A percentile compares a stretch with the other conserved stretches of the same genome.
phyloP scores from a whole-genome alignment of 1,284 basidiomycete genomes.

The Takashimella koratensis region DNA sequence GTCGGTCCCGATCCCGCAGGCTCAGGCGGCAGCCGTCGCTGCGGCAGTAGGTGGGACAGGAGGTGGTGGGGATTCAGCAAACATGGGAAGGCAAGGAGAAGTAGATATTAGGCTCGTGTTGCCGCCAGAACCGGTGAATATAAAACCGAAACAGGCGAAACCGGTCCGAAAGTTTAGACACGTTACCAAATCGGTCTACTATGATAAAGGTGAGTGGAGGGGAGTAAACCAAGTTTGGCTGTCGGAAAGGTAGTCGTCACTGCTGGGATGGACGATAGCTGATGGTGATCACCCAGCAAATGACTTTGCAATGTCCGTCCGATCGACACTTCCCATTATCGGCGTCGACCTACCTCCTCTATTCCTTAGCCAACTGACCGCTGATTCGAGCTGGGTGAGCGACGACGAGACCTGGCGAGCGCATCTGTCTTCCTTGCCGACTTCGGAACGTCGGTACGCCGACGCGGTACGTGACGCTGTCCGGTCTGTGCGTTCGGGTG shows the following conservation, averaged over 20 bases:
- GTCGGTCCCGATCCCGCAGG: conserved; percentile 25
- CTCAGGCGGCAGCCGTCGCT: too few species aligned
- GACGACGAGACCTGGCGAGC: conserved; percentile 44
- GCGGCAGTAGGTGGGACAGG: background rate
- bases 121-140: conserved; percentile 37
- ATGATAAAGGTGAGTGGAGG: conserved; percentile 36
- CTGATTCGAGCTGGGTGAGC: conserved; percentile 36
- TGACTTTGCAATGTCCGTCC: conserved; percentile 35
- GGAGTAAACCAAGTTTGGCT: background rate
- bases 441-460: conserved; percentile 31
- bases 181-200: conserved; percentile 44
- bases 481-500: conserved; percentile 1
- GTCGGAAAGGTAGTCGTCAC: too few species aligned
- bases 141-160: conserved; percentile 31
- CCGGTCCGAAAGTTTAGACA: conserved; percentile 41
- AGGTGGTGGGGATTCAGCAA: background rate
- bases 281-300: conserved; percentile 23
- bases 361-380: conserved; percentile 32
- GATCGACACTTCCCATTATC: conserved; percentile 37
- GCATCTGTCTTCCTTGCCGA: conserved; percentile 15
- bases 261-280: too few species aligned
- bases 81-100: conserved; percentile 7
- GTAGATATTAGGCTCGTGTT: conserved; percentile 44
- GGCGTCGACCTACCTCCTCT: conserved; percentile 39
- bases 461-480: conserved; percentile 33